These are phyloP conservation scores for Ambrosia trifida DNA, from an alignment of 129 eudicot genomes.

Conservation along the genomic window DNA sequence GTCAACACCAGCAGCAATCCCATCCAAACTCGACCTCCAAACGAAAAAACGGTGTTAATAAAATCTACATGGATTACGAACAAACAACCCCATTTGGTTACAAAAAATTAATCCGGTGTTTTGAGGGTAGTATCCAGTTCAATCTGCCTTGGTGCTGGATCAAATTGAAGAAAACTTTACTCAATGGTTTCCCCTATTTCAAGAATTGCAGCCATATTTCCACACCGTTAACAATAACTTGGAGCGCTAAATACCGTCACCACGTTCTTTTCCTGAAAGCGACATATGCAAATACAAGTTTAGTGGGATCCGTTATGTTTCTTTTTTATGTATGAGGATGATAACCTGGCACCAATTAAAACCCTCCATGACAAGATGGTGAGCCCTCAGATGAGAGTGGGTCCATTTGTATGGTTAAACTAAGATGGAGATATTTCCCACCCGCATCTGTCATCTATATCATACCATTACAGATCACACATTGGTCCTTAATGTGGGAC, in stretches of 20 bases:
- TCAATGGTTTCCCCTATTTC: conserved; percentile 96
- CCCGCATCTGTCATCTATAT: conserved; percentile 89
- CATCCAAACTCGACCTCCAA: conserved; percentile 28
- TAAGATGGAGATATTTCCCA: conserved; percentile 91
- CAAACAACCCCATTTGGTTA: conserved; percentile 37
- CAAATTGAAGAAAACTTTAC: conserved; percentile 90
- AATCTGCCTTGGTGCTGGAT: conserved; percentile 92
- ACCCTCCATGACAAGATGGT: conserved; percentile 94
- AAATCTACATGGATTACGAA: conserved; percentile 68
- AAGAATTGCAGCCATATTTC: conserved; percentile 86
- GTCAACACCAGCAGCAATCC: conserved; percentile 21
- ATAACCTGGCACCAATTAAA: conserved; percentile 88
- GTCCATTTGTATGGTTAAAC: conserved; percentile 89
- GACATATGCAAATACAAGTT: not conserved
- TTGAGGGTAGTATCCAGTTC: conserved; percentile 93
- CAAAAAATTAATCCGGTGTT: conserved; percentile 93
- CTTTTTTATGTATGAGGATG: not conserved
- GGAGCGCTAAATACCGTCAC: conserved; percentile 94
- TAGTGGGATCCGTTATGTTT: not conserved
- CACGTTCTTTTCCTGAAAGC: conserved; percentile 73
- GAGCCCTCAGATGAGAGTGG: conserved; percentile 76
- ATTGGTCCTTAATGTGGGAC: conserved; percentile 96
- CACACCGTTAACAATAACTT: conserved; percentile 84
- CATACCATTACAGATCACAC: conserved; percentile 95
- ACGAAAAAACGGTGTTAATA: conserved; percentile 63